Evolutionary conservation across 768 basidiomycete genomes (phyloP).

Genomic region (Leccinum subgranulosum): DNA sequence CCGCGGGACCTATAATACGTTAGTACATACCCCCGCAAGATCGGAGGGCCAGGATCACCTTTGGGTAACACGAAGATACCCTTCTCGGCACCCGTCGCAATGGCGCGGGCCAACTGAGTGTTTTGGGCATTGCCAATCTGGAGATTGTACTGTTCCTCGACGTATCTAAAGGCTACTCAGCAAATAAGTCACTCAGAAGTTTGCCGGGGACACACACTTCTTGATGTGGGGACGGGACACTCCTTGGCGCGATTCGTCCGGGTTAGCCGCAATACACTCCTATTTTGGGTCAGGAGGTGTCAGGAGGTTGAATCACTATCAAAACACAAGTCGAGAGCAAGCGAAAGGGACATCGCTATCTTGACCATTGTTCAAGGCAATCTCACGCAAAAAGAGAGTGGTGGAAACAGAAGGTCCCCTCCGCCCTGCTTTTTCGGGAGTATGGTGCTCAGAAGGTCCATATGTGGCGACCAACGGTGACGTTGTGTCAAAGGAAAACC

Average conservation of each 20-base stretch:
- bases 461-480: conserved; percentile 6
- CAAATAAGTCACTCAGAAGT: conserved; percentile 10
- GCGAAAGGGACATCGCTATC: background rate
- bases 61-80: conserved; percentile 85
- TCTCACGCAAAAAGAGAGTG: conserved; percentile 7
- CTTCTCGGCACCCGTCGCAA: conserved; percentile 79
- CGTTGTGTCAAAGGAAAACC: conserved; percentile 5
- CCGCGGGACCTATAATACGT: conserved; percentile 38
- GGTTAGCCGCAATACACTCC: conserved; percentile 78
- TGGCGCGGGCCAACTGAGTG: conserved; percentile 76
- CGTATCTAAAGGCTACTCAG: conserved; percentile 52
- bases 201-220: conserved; percentile 55
- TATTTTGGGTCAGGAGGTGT: conserved; percentile 34
- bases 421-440: conserved; percentile 38
- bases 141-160: conserved; percentile 80
- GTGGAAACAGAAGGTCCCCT: conserved; percentile 29
- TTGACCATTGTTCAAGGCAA: conserved; percentile 9
- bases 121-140: conserved; percentile 76
- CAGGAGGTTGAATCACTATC: conserved; percentile 16
- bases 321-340: conserved; percentile 9
- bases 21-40: conserved; percentile 1
- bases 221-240: conserved; percentile 92
- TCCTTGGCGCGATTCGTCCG: conserved; percentile 75
- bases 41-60: conserved; percentile 44
- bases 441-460: conserved; percentile 6